Evolutionary conservation across 371 early-diverging fungal genomes (phyloP).

Genomic region (Syncephalis plumigaleata): DNA sequence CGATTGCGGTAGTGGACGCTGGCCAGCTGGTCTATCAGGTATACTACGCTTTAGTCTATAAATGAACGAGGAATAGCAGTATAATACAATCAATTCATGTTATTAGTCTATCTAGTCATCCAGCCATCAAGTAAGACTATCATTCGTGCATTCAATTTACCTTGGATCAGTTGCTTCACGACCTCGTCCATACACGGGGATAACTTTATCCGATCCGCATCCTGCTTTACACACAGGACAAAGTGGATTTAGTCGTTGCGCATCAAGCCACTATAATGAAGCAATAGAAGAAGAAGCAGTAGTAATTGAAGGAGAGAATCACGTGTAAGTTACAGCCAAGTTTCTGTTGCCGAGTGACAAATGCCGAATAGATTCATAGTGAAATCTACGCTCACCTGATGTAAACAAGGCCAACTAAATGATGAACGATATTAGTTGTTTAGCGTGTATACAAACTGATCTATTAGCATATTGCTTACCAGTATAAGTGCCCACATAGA

Average conservation of each 20-base stretch:
- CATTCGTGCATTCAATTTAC: slow-evolving; percentile 9
- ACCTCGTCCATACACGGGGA: slow-evolving; percentile 61
- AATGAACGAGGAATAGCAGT: neutral
- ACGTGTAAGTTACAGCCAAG: no score
- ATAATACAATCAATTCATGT: neutral
- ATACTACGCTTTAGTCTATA: slow-evolving; percentile 17
- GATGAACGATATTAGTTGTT: neutral
- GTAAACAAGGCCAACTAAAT: slow-evolving; percentile 45
- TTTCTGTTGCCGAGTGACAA: no score
- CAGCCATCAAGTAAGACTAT: slow-evolving; percentile 6
- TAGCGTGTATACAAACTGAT: neutral
- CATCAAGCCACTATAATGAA: slow-evolving; percentile 54
- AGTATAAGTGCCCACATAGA: slow-evolving; percentile 54
- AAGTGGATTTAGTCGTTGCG: slow-evolving; percentile 36
- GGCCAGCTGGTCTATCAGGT: slow-evolving; percentile 49
- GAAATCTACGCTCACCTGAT: slow-evolving; percentile 15
- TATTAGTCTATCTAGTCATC: slow-evolving; percentile 4
- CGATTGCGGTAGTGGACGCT: slow-evolving; percentile 38
- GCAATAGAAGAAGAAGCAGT: neutral
- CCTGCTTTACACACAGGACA: slow-evolving; percentile 68
- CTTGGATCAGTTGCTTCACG: slow-evolving; percentile 53
- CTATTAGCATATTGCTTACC: slow-evolving; percentile 15
- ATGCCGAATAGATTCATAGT: neutral
- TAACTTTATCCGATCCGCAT: slow-evolving; percentile 58
- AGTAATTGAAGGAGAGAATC: no score